Conservation (phyloP, 371 early-diverging fungal genomes). For the Saksenaea oblongispora region DNA sequence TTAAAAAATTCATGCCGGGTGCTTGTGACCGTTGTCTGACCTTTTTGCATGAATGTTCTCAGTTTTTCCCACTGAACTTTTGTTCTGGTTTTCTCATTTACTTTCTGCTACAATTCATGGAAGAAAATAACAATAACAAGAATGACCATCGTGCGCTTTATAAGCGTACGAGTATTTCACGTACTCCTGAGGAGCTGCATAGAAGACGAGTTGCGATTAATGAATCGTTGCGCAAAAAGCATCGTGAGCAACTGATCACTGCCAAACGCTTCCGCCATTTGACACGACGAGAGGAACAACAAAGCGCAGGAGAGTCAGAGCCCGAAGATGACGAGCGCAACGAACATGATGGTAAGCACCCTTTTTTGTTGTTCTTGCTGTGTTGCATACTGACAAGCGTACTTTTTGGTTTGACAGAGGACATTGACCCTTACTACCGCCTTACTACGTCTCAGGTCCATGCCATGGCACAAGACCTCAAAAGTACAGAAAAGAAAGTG, state of each 20-base stretch:
- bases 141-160: conserved; percentile 24
- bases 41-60: not conserved
- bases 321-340: conserved; percentile 20
- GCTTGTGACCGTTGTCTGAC: not conserved
- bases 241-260: conserved; percentile 57
- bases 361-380: not conserved
- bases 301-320: conserved; percentile 18
- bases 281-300: conserved; percentile 25
- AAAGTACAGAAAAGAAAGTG: conserved; percentile 24
- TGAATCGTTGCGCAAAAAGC: conserved; percentile 47
- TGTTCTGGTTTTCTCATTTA: not conserved
- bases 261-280: conserved; percentile 54
- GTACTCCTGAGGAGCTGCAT: conserved; percentile 35
- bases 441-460: conserved; percentile 16
- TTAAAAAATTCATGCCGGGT: no score
- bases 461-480: conserved; percentile 25
- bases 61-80: not conserved
- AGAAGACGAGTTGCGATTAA: conserved; percentile 42
- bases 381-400: no score
- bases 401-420: conserved; percentile 11
- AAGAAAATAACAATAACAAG: not conserved
- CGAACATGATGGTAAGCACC: conserved; percentile 28
- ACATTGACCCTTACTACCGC: conserved; percentile 26
- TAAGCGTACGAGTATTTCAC: conserved; percentile 48
- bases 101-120: not conserved